Evolutionary conservation across 176 grass and related monocot species (phyloP).

Genomic region (Musa acuminata): DNA sequence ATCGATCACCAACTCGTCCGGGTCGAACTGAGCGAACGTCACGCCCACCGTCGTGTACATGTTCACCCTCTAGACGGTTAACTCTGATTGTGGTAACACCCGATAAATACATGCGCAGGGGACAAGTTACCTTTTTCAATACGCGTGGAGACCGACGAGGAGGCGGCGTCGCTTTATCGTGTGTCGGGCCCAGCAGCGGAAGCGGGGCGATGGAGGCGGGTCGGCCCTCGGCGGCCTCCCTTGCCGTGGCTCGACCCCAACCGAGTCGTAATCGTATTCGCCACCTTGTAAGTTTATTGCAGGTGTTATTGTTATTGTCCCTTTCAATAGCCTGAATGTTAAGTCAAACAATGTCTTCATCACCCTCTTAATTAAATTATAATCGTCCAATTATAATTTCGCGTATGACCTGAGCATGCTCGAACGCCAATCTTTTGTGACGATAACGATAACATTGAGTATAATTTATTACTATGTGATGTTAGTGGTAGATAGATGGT

Average conservation of each 20-base stretch:
- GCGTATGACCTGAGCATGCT: too few relatives aligned
- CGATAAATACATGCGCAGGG: not conserved
- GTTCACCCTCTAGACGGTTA: not conserved
- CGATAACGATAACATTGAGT: too few relatives aligned
- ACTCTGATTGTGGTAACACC: not conserved
- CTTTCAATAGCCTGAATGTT: too few relatives aligned
- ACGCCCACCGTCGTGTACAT: too few relatives aligned
- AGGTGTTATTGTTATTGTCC: too few relatives aligned
- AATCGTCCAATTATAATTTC: too few relatives aligned
- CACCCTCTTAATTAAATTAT: too few relatives aligned
- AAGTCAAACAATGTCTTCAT: too few relatives aligned
- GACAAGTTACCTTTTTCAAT: not conserved
- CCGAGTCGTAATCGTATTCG: conserved; percentile 70
- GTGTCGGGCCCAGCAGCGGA: conserved; percentile 13
- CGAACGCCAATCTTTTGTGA: too few relatives aligned
- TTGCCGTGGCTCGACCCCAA: conserved; percentile 66
- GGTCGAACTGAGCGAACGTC: too few relatives aligned
- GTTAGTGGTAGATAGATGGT: too few relatives aligned
- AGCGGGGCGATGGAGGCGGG: conserved; percentile 41
- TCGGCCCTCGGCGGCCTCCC: conserved; percentile 27
- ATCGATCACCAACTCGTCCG: not conserved
- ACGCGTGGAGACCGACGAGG: conserved; percentile 44
- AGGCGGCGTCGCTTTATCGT: not conserved
- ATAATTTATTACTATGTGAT: too few relatives aligned
- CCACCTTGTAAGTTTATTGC: conserved; percentile 49